phyloP scores from a whole-genome alignment of 495 filamentous ascomycete species.

The Lasiosphaeriaceae sp. region DNA sequence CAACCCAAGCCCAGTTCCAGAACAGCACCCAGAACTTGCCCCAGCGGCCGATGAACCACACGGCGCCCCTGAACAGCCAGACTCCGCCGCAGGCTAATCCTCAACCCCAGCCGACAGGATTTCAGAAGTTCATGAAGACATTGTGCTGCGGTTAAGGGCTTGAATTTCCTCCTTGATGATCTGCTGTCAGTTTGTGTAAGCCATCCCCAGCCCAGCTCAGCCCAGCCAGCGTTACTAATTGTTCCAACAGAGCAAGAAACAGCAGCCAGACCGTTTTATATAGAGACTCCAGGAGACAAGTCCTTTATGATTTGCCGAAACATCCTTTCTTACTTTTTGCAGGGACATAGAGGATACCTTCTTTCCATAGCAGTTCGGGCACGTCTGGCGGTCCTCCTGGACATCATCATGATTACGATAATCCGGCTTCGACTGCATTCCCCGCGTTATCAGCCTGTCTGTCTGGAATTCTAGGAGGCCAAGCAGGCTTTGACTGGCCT shows the following conservation, averaged over 20 bases:
- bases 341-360: constrained; percentile 33
- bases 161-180: background rate
- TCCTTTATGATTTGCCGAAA: constrained; percentile 28
- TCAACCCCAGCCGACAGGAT: constrained; percentile 47
- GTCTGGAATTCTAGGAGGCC: no score
- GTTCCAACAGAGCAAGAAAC: background rate
- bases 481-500: no score
- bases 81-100: constrained; percentile 35
- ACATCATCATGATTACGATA: constrained; percentile 29
- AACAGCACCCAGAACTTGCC: constrained; percentile 82
- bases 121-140: constrained; percentile 76
- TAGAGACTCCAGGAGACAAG: constrained; percentile 21
- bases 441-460: constrained; percentile 5
- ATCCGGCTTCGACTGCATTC: constrained; percentile 14
- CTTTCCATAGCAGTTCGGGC: constrained; percentile 25
- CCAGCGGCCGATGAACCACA: constrained; percentile 59
- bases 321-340: constrained; percentile 25
- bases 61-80: constrained; percentile 48
- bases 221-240: background rate
- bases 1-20: constrained; percentile 87
- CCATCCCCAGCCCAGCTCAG: no score
- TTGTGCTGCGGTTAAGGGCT: constrained; percentile 70
- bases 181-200: background rate
- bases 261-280: constrained; percentile 17
- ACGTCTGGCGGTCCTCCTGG: constrained; percentile 18